Evolutionary conservation across 1,284 basidiomycete genomes (phyloP), one percentile per base, ranked within the genome.

Genomic region (Sparassis latifolia): DNA sequence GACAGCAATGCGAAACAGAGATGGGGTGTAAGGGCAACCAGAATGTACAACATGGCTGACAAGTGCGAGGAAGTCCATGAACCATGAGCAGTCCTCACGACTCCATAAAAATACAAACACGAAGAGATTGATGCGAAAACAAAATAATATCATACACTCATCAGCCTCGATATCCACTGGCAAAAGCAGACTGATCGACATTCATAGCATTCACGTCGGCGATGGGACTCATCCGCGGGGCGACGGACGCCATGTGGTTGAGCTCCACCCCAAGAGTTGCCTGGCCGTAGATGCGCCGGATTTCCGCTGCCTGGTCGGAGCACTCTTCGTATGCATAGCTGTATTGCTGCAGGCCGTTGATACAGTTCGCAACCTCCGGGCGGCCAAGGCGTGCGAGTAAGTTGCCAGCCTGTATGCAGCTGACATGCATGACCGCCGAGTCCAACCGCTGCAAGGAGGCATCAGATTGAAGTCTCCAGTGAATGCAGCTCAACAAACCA

Each of bases 331-430:
- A 90, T 20, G 87, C 85, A 59, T 83, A 79, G 59, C 83, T 86
- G 65, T 95, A 95, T 69, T 97, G 94, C 59, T 88, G 79, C 42
- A 97, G 74, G 4, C 88, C 94, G 6, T 77, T 80, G 58, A 95
- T 84, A 64, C 92, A 93, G 59, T 86, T 86, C 50, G 77, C 69
- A 29, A 89, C 87, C 69, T 96, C 93, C 3, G 82, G 82, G 27
- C 88, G 81, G 3, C 86, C 89, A 33, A 87, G 71, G n/a, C 82
- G 77, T 2, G 90, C 92, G 48, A 95, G 79, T n/a, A 91, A 73
- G 47, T 77, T 80, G 10, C 92, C 92, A 0, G 91, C 86, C 53
- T 89, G 84, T 56, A 88, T 88, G 62, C 89, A 86, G 58, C 83
- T 83, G 58, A 89, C 86, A 57, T 90, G 87, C 77, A 94, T 88